Base-by-base conservation (phyloP, 2,329 filamentous ascomycete species). In the Penicillium janthinellum region DNA sequence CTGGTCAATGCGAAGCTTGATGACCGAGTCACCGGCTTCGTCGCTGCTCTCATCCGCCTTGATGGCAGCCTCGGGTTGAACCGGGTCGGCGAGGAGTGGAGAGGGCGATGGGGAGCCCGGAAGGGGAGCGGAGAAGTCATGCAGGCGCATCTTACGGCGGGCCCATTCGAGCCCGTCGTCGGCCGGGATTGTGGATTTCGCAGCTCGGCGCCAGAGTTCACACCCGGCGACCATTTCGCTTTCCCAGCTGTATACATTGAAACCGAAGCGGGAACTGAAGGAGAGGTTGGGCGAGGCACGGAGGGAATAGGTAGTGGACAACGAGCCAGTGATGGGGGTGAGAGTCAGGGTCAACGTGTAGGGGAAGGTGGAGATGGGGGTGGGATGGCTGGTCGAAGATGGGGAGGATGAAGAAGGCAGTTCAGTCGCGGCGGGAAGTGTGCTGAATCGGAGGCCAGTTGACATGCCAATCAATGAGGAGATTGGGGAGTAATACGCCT, bases 201-300 rank as follows among this genome's bases (percentile, higher is more conserved):
- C 63, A 45, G 55, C 62, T 69, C 86, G 89, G 70, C 91, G 88
- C 94, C 95, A 99, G 45, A 98, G 81, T 79, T 99, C 95, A 79
- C 92, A 91, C 14, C 95, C 95, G 25, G 98, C 85, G 28, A 92
- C 89, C 82, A 96, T 89, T 59, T 95, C 90, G 72, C 92, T 96
- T 80, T 99, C 95, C 80, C 97, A 99, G 73, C 92, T 96, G 78
- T 97, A 98, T 52, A 97, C 90, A 71, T 99, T 99, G 78, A 99
- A 99, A 72, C 96, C 92, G 78, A 98, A 94, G 52, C 90, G 88
- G 22, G 92, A 96, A 64, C 92, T 95, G 52, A 99, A 84, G 11
- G 92, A 90, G 67, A 96, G 86, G 69, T 92, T 87, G 37, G 86
- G 86, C 3, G 92, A 92, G 1, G 94, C 94, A 70, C 91, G 90